phyloP scores from a whole-genome alignment of 345 rosid species.

The Pistacia vera region DNA sequence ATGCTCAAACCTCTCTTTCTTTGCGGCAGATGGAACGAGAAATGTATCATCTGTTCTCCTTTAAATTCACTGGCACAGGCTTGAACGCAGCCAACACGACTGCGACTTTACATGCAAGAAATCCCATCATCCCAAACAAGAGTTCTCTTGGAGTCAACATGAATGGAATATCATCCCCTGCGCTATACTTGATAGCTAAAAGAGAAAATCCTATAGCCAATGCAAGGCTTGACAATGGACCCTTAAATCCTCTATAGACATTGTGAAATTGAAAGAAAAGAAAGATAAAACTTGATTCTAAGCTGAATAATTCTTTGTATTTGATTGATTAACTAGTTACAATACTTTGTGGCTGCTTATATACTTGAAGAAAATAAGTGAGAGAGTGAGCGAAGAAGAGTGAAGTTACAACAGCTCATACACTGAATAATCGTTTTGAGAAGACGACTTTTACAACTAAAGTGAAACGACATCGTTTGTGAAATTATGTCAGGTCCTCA shows the following conservation, averaged over 20 bases:
- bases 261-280: background rate
- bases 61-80: constrained; percentile 39
- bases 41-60: constrained; percentile 34
- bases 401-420: too few species aligned
- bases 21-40: background rate
- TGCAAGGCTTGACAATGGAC: constrained; percentile 48
- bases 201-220: constrained; percentile 48
- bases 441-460: too few species aligned
- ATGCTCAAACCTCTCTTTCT: background rate
- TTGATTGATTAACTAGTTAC: too few species aligned
- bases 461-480: too few species aligned
- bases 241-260: constrained; percentile 33
- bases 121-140: constrained; percentile 77
- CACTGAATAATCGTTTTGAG: too few species aligned
- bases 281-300: too few species aligned
- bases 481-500: too few species aligned
- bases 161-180: constrained; percentile 32
- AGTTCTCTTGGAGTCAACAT: constrained; percentile 62
- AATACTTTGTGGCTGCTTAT: too few species aligned
- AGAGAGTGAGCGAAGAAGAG: too few species aligned
- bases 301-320: too few species aligned
- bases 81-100: constrained; percentile 82
- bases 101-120: constrained; percentile 81
- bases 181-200: constrained; percentile 41
- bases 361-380: too few species aligned